Evolutionary conservation across 2,329 filamentous ascomycete genomes (phyloP).

Genomic region (Podosphaera aphanis): DNA sequence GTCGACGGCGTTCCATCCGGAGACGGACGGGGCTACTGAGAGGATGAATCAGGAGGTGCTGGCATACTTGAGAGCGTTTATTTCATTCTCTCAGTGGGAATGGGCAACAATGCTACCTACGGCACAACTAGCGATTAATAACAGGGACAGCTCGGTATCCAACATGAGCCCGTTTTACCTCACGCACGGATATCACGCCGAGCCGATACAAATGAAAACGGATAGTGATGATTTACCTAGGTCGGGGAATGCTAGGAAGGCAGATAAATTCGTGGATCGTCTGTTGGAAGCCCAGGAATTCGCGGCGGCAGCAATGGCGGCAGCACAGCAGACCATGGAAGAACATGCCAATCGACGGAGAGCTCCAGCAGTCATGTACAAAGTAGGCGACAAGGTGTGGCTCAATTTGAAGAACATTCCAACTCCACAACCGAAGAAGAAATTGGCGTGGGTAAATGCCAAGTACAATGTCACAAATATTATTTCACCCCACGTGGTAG

Average conservation of each 20-base stretch:
- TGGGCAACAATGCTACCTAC: background rate
- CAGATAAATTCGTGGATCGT: background rate
- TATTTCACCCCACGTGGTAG: too few relatives aligned
- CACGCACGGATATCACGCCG: background rate
- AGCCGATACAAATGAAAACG: background rate
- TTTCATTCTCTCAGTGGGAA: background rate
- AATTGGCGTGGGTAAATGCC: too few relatives aligned
- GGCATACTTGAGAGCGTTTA: too few relatives aligned
- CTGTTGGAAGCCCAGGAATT: background rate
- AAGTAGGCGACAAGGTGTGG: too few relatives aligned
- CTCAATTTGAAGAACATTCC: too few relatives aligned
- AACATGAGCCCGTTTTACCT: background rate
- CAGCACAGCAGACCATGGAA: background rate
- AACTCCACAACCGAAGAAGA: too few relatives aligned
- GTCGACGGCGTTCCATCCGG: too few relatives aligned
- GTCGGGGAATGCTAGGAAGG: background rate
- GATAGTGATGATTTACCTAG: too few relatives aligned
- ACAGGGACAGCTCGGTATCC: background rate
- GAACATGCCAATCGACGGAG: background rate
- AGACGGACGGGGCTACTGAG: too few relatives aligned
- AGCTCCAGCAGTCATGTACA: background rate
- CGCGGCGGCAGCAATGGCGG: background rate
- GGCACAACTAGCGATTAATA: background rate
- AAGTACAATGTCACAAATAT: too few relatives aligned
- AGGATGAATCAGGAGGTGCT: too few relatives aligned